Base-by-base conservation (phyloP, 192 early-diverging fungal species). In the Coemansia sp. region DNA sequence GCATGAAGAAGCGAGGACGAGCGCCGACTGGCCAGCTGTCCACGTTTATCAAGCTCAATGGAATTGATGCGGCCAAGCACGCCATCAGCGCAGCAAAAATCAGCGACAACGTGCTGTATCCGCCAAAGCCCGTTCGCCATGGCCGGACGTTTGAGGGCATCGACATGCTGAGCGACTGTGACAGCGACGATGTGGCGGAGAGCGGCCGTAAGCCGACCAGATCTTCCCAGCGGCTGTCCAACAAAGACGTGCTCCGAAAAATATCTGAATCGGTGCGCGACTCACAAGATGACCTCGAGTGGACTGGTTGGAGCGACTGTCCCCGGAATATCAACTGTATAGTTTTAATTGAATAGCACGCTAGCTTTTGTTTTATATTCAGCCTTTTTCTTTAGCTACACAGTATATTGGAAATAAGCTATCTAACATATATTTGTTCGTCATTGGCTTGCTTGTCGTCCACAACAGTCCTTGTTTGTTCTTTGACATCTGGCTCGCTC, bases 21-120 rank as follows among this genome's bases (percentile, higher is more conserved):
- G 23, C 8, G 6, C 77, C 77, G 4, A 80, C 77, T 0, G 77
- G 77, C 35, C 71, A 78, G 71, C 54, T 73, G 5, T 59, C 76
- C 25, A 59, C 58, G 31, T 73, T 67, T 29, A 59, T 73, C 12
- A 78, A 69, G 59, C 1, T 37, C 6, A 53, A 69, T 31, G 71
- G 76, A n/a, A 31, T 61, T 8, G 59, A 73, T 3, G 64, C 41
- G 3, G 75, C 61, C 23, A 60, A 72, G 31, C 26, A 37, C 17
- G 25, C 51, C 1, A 65, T 65, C 19, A 49, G 29, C 22, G 37
- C 63, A 8, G 64, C 61, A 11, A 27, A 61, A 19, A 72, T 72
- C 39, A 57, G 48, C 21, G 11, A 47, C 0, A 43, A 22, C 9
- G 64, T 65, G 26, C 25, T 65, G 43, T 38, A 17, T 16, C 63